These are phyloP conservation scores for Canavalia ensiformis DNA, from an alignment of 306 rosid genomes.

Conservation along the genomic window DNA sequence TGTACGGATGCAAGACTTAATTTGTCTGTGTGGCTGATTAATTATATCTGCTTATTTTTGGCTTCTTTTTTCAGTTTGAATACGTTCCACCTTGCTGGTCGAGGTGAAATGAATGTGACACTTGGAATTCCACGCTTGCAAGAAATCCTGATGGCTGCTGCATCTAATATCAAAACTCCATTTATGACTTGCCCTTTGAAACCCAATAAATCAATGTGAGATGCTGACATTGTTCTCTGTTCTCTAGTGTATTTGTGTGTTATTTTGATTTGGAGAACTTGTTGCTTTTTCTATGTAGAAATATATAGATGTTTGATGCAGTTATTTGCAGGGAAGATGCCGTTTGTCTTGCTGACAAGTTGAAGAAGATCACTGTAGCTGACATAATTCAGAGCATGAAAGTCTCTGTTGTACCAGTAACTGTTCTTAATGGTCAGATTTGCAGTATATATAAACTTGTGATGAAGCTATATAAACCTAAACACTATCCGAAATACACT, in stretches of 20 bases:
- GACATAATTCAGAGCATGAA: slow-evolving; percentile 78
- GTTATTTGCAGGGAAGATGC: slow-evolving; percentile 74
- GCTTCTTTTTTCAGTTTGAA: slow-evolving; percentile 68
- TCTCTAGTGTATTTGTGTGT: background rate
- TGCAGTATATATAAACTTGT: slow-evolving; percentile 83
- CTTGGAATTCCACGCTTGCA: slow-evolving; percentile 97
- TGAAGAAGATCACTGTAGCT: slow-evolving; percentile 91
- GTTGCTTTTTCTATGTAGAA: background rate
- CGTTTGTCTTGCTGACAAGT: slow-evolving; percentile 67
- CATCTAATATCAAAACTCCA: slow-evolving; percentile 81
- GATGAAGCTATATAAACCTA: slow-evolving; percentile 72
- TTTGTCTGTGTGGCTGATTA: background rate
- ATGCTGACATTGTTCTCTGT: slow-evolving; percentile 45
- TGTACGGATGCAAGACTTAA: background rate
- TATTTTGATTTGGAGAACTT: slow-evolving; percentile 11
- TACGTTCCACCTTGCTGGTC: slow-evolving; percentile 95
- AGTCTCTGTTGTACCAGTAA: slow-evolving; percentile 69
- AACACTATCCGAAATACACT: slow-evolving; percentile 63
- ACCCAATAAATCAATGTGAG: slow-evolving; percentile 71
- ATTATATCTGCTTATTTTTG: background rate
- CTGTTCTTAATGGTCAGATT: slow-evolving; percentile 47
- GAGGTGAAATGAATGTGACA: slow-evolving; percentile 98
- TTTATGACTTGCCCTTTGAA: slow-evolving; percentile 92
- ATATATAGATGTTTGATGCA: slow-evolving; percentile 13
- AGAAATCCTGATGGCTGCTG: slow-evolving; percentile 89